Evolutionary conservation across 768 basidiomycete species (phyloP).

Genomic region (Cyathus striatus): DNA sequence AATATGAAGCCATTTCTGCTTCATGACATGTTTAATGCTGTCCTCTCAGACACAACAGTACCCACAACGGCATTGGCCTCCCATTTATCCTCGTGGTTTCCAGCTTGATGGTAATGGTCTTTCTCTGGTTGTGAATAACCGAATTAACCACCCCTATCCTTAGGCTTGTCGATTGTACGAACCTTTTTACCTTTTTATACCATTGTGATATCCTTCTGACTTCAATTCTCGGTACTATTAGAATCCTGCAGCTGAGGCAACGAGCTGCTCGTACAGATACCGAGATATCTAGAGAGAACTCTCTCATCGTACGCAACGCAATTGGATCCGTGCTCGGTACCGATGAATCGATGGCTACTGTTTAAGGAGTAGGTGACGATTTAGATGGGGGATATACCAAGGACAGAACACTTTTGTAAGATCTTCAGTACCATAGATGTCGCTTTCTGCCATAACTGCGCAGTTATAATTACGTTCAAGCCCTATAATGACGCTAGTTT

Average conservation of each 20-base stretch:
- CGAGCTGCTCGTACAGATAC: conserved; percentile 25
- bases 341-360: too few species aligned
- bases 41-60: conserved; percentile 20
- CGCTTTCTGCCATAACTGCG: too few species aligned
- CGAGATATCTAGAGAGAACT: conserved; percentile 24
- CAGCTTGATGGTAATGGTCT: conserved; percentile 30
- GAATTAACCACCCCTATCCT: neutral
- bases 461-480: too few species aligned
- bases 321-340: conserved; percentile 1
- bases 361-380: too few species aligned
- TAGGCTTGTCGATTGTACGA: conserved; percentile 31
- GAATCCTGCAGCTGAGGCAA: conserved; percentile 35
- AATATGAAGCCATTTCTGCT: neutral
- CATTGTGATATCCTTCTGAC: neutral
- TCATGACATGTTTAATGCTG: neutral
- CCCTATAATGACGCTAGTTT: too few species aligned
- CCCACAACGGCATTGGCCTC: conserved; percentile 27
- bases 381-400: too few species aligned
- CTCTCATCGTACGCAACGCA: conserved; percentile 19
- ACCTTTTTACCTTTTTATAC: neutral
- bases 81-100: conserved; percentile 29
- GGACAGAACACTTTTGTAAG: too few species aligned
- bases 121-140: too few species aligned
- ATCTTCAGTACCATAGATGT: too few species aligned
- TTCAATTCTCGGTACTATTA: conserved; percentile 8